These are phyloP conservation scores for Fragaria vesca DNA, from an alignment of 306 rosid genomes.

Conservation along the genomic window DNA sequence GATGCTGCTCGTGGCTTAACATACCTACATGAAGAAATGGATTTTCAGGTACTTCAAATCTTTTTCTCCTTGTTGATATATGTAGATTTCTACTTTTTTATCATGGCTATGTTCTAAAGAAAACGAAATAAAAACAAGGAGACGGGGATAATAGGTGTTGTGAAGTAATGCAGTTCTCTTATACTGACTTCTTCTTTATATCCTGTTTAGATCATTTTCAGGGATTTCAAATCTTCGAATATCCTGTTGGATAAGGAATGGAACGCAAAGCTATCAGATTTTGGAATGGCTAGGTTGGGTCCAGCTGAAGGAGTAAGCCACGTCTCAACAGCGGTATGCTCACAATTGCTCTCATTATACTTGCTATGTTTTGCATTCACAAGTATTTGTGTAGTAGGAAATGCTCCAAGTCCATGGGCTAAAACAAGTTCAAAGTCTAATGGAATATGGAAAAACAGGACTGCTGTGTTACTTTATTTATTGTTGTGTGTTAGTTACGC, in stretches of 20 bases:
- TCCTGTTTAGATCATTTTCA: slow-evolving; percentile 70
- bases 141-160: not conserved
- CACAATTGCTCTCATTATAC: not conserved
- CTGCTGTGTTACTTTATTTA: slow-evolving; percentile 1
- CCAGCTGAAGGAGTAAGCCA: slow-evolving; percentile 93
- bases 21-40: slow-evolving; percentile 88
- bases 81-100: not conserved
- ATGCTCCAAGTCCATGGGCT: slow-evolving; percentile 11
- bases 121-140: not conserved
- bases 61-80: slow-evolving; percentile 10
- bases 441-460: not conserved
- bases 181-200: slow-evolving; percentile 21
- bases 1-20: slow-evolving; percentile 93
- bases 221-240: slow-evolving; percentile 97
- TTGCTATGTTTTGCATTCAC: not conserved
- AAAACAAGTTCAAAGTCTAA: not conserved
- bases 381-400: slow-evolving; percentile 2
- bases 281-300: slow-evolving; percentile 95
- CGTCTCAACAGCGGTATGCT: slow-evolving; percentile 93
- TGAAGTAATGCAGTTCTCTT: not conserved
- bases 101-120: not conserved
- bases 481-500: not conserved
- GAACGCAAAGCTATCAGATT: slow-evolving; percentile 96
- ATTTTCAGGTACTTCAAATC: slow-evolving; percentile 64
- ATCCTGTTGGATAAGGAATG: slow-evolving; percentile 91